Evolutionary conservation across 2,329 filamentous ascomycete species (phyloP), one percentile per base, ranked within the genome.

Genomic region (Neonectria sp.): DNA sequence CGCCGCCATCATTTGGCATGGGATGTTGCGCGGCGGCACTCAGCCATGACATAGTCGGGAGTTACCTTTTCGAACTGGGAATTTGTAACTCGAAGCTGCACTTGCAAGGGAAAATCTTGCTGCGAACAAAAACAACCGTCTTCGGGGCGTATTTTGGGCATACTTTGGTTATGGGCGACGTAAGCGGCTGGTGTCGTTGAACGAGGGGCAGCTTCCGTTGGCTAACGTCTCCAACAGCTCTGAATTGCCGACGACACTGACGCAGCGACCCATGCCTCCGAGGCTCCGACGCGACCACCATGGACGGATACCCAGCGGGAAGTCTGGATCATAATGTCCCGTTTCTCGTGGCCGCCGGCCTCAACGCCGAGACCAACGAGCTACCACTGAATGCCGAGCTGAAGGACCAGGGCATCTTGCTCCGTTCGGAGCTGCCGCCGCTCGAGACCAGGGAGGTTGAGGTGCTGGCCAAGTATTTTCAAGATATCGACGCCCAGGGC

Each of bases 321-420:
- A 97, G 95, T 84, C 86, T 97, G 80, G 90, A 91, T 79, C 95
- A 96, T 82, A 97, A 96, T 82, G 87, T 97, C 75, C 95, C 95
- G 40, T 87, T 97, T 64, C 83, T 98, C 68, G 85, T 97, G 53
- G 88, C 97, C 37, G 94, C 94, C 43, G 96, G 95, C 13, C 87
- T 98, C 82, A 77, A 78, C 78, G 72, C 74, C 66, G 51, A 82
- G 80, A 75, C 78, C 29, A 72, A 85, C 71, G 77, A 84, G 71
- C 79, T 84, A 65, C 76, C 82, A 60, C 73, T 84, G 56, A 82
- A 86, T 71, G 83, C 83, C 53, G 85, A 85, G 59, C 84, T 92
- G 46, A 86, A 88, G 74, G 88, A 89, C 66, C 83, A 86, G 60
- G 89, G 87, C 24, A 85, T 89, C 46, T 84, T 89, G 65, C 87